Conservation (phyloP, 2,329 filamentous ascomycete genomes). For the Colletotrichum tamarilloi region DNA sequence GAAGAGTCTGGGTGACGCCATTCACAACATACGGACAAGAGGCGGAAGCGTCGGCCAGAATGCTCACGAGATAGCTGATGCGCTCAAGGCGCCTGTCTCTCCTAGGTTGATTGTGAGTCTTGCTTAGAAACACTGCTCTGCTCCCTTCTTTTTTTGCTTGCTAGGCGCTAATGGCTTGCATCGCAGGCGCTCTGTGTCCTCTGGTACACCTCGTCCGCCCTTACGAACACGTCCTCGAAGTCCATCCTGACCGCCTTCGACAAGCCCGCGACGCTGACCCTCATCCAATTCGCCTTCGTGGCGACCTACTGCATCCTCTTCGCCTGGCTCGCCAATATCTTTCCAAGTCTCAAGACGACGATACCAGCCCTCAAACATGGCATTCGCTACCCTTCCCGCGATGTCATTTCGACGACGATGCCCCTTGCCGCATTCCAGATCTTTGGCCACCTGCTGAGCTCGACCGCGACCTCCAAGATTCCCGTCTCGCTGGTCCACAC, state of each 20-base stretch:
- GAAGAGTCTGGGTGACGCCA: conserved; percentile 91
- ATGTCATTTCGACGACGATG: conserved; percentile 88
- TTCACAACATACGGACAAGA: conserved; percentile 82
- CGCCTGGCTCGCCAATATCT: conserved; percentile 78
- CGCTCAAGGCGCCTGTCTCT: conserved; percentile 89
- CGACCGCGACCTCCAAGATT: conserved; percentile 92
- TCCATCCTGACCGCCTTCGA: conserved; percentile 92
- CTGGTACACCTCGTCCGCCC: conserved; percentile 95
- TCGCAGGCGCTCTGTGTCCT: conserved; percentile 82
- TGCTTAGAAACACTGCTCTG: conserved; percentile 39
- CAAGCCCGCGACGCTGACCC: conserved; percentile 90
- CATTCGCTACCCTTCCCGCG: conserved; percentile 81
- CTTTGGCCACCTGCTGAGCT: conserved; percentile 91
- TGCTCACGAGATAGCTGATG: conserved; percentile 92
- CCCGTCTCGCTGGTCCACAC: conserved; percentile 98
- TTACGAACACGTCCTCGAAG: conserved; percentile 98
- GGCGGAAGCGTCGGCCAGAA: conserved; percentile 91
- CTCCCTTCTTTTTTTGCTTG: not conserved
- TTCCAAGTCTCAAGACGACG: conserved; percentile 75
- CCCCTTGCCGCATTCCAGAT: conserved; percentile 94
- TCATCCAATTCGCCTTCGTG: conserved; percentile 94
- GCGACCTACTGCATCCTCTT: conserved; percentile 86
- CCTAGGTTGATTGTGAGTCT: conserved; percentile 81
- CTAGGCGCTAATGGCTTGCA: conserved; percentile 16
- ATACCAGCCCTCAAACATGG: conserved; percentile 86